Evolutionary conservation across 805 yeast genomes (phyloP).

Genomic region (Sugiyamaella chiloensis): DNA sequence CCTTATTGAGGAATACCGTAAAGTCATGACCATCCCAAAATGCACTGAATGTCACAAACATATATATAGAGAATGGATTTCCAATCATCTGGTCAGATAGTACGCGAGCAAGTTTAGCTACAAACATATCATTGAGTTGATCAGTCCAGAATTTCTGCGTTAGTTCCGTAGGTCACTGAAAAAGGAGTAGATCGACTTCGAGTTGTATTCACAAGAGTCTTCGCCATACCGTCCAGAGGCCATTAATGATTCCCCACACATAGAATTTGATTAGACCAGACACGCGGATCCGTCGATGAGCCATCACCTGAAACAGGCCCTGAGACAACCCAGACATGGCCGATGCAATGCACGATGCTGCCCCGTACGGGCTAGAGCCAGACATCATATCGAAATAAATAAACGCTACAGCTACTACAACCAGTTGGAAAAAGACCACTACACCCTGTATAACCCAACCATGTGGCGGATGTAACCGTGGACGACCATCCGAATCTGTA

Average conservation of each 20-base stretch:
- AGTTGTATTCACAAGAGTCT: no score
- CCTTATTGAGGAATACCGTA: conserved; percentile 30
- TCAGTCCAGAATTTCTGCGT: conserved; percentile 36
- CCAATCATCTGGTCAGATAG: conserved; percentile 35
- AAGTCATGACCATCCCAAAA: conserved; percentile 37
- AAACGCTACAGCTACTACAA: conserved; percentile 22
- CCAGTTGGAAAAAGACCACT: conserved; percentile 22
- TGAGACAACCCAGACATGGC: conserved; percentile 34
- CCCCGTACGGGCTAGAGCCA: conserved; percentile 28
- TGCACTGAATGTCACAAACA: conserved; percentile 33
- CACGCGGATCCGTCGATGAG: conserved; percentile 7
- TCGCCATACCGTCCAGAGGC: conserved; percentile 34
- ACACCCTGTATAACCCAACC: background rate
- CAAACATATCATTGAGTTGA: conserved; percentile 27
- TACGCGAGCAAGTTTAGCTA: conserved; percentile 24
- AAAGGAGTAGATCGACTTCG: no score
- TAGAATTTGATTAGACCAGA: conserved; percentile 31
- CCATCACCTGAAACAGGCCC: conserved; percentile 30
- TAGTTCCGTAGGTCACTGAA: no score
- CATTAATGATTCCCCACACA: conserved; percentile 37
- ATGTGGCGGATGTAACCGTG: background rate
- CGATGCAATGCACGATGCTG: conserved; percentile 32
- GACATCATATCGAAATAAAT: conserved; percentile 26
- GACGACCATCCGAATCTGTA: no score
- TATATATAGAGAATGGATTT: conserved; percentile 33